phyloP scores from a whole-genome alignment of 78 protist species.

The Dictyostelium discoideum region DNA sequence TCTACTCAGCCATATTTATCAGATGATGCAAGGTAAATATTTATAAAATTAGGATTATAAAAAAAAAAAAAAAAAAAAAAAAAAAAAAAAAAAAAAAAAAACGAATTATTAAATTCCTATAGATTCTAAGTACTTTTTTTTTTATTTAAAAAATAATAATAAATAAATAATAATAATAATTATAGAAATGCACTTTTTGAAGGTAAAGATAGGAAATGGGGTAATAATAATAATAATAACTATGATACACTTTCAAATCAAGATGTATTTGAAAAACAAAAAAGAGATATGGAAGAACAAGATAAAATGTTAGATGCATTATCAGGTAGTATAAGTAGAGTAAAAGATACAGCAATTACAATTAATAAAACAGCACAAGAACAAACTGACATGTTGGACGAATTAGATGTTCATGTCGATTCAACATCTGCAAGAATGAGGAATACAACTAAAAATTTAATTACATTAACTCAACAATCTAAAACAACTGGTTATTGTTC shows the following conservation, averaged over 20 bases:
- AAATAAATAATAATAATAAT: neutral
- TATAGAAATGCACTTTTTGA: slow-evolving; percentile 17
- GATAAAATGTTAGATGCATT: slow-evolving; percentile 52
- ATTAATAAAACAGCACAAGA: slow-evolving; percentile 51
- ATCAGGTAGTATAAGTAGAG: slow-evolving; percentile 16
- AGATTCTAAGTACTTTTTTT: neutral
- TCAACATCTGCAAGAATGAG: slow-evolving; percentile 25
- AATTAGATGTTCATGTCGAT: slow-evolving; percentile 55
- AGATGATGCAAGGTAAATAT: slow-evolving; percentile 57
- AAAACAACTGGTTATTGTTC: slow-evolving; percentile 59
- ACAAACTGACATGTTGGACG: slow-evolving; percentile 43
- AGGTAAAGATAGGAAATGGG: neutral
- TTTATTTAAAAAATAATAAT: neutral
- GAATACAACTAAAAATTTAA: slow-evolving; percentile 40
- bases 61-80: neutral
- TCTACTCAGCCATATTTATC: slow-evolving; percentile 32
- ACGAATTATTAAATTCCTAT: neutral
- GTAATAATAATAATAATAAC: neutral
- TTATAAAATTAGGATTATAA: neutral
- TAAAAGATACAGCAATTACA: slow-evolving; percentile 45
- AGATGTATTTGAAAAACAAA: slow-evolving; percentile 48
- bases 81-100: neutral
- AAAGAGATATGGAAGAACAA: slow-evolving; percentile 43
- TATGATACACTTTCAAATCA: slow-evolving; percentile 3
- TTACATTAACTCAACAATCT: slow-evolving; percentile 15